Evolutionary conservation across 768 basidiomycete species (phyloP).

Genomic region (Lactarius sanguifluus): DNA sequence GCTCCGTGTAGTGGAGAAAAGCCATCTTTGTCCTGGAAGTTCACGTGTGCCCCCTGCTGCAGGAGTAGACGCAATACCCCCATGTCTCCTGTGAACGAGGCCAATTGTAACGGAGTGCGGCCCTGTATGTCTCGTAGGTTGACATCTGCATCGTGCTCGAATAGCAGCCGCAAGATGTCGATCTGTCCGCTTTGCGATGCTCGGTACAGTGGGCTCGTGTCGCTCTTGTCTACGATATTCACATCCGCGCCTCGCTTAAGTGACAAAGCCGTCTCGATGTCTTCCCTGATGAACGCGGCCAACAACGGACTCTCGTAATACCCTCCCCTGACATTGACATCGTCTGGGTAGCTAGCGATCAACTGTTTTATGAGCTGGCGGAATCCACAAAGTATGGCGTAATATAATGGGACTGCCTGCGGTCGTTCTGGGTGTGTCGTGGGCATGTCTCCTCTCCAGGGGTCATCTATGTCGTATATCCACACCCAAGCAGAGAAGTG

Average conservation of each 20-base stretch:
- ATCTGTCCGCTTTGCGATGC: no score
- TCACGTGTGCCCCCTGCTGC: not conserved
- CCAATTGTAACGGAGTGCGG: no score
- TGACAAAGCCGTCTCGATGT: not conserved
- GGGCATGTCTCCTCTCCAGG: not conserved
- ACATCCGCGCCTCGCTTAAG: slow-evolving; percentile 5
- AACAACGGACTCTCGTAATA: not conserved
- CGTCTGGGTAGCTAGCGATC: not conserved
- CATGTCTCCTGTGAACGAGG: not conserved
- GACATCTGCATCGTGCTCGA: no score
- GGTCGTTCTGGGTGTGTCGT: not conserved
- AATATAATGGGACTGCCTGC: slow-evolving; percentile 2
- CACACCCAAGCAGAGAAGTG: slow-evolving; percentile 4
- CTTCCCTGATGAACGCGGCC: not conserved
- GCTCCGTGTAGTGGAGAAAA: not conserved
- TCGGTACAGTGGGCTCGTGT: no score
- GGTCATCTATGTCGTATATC: slow-evolving; percentile 3
- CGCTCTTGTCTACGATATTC: no score
- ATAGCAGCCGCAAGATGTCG: no score
- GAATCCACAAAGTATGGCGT: not conserved
- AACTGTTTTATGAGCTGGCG: not conserved
- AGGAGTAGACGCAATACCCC: not conserved
- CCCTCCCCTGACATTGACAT: slow-evolving; percentile 1
- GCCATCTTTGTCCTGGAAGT: not conserved
- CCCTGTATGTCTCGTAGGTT: no score